Base-by-base conservation (phyloP, 768 basidiomycete species). In the Hemileccinum impolitum region DNA sequence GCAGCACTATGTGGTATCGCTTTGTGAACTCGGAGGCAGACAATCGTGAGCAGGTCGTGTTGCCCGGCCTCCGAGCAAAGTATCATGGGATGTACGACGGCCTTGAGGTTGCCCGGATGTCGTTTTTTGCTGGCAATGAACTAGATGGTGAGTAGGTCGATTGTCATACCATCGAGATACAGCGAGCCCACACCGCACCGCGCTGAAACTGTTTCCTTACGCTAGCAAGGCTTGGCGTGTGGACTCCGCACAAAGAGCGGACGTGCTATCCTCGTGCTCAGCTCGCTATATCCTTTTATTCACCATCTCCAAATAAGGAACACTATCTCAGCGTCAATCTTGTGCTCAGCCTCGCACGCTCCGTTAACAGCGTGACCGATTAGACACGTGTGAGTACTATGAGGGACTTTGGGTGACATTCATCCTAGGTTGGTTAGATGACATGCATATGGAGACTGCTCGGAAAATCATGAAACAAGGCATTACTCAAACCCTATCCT, bases 291-390 rank as follows among this genome's bases (percentile, higher is more conserved):
- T 39, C 26, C 30, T 45, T 43, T 48, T 47, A 19, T 15, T 45
- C 41, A 41, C 43, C 17, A 38, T 52, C 35, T 32, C 47, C 43
- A 17, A 45, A 40, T 14, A 14, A 8, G 45, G 30, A 18, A 7
- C 26, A 13, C 17, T 15, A 59, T 62, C 60, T 47, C 47, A 45
- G 54, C 44, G 50, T 51, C 48, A 54, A 51, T 63, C 57, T 53
- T 18, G 41, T 41, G 35, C n/a, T 45, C 40, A 49, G 42, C 35
- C 12, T 42, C 38, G 35, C 8, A 39, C 11, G 12, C 32, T 45
- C 43, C 46, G 39, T 46, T 45, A 40, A 34, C 32, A 45, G 39
- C 46, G 34, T 39, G 39, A 31, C 38, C 14, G 17, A 17, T 21
- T 30, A 28, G 23, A 14, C 51, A 58, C 47, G 47, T 39, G 37